Base-by-base conservation (phyloP, 345 rosid genomes). In the Gossypium anomalum region DNA sequence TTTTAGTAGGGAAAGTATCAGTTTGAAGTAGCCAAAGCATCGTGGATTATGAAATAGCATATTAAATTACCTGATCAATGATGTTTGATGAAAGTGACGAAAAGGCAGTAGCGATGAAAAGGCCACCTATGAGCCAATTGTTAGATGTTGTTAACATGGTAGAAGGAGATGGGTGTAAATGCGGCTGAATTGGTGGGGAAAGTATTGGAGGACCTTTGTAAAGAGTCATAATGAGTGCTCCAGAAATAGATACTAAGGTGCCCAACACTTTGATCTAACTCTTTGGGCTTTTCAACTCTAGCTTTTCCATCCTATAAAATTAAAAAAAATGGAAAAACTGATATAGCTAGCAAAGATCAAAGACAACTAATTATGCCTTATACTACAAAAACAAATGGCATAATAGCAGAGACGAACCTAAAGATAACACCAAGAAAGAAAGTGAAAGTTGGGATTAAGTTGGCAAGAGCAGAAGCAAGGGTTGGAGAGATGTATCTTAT, bases 391-490 rank as follows among this genome's bases (percentile, higher is more conserved):
- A 62, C 11, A 8, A 29, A 12, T 61, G 20, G 2, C 45, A 62
- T 17, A 15, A 45, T 15, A 60, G 38, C 38, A 57, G 15, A 22
- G 27, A 64, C 44, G 62, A 78, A 88, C 92, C 90, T 85, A 85
- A 85, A 89, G 79, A 83, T 62, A 34, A 83, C 85, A 71, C 89
- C 90, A n/a, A 86, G 83, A 77, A 84, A 65, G 77, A 89, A 89
- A 69, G 88, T 89, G 64, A 85, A 81, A 75, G 88, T 87, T 14
- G 89, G 90, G 56, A 84, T 15, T 56, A 86, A 74, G 73, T 85
- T 86, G 76, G 51, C 38, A 34, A 84, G 76, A 57, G 90, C 85
- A 75, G 86, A 85, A 44, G 62, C 85, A 71, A 89, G 87, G 12
- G 90, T 84, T 6, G 88, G 89, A 67, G 89, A 85, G 65, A 82